phyloP scores from a whole-genome alignment of 1,139 yeast species.

The Yamadazyma conglobata region DNA sequence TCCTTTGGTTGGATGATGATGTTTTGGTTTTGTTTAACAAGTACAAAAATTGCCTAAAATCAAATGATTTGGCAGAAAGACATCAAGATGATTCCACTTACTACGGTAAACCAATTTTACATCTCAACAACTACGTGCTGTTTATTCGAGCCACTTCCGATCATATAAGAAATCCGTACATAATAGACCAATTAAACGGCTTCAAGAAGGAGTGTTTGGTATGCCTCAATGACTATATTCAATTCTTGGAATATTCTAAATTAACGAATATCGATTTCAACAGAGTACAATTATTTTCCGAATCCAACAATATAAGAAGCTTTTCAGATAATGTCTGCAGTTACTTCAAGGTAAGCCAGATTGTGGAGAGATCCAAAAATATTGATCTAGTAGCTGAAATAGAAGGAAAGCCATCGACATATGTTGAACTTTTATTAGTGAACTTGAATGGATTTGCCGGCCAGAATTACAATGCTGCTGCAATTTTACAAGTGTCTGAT shows the following conservation, averaged over 20 bases:
- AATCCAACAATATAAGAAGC: conserved; percentile 8
- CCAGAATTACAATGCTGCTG: conserved; percentile 34
- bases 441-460: conserved; percentile 22
- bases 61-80: conserved; percentile 15
- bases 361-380: conserved; percentile 31
- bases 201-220: conserved; percentile 18
- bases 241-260: conserved; percentile 16
- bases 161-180: conserved; percentile 38
- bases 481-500: conserved; percentile 26
- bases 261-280: conserved; percentile 36
- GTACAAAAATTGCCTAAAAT: conserved; percentile 19
- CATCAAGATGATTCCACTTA: conserved; percentile 15
- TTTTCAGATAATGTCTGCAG: conserved; percentile 31
- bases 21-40: conserved; percentile 32
- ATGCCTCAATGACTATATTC: conserved; percentile 20
- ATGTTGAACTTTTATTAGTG: conserved; percentile 31
- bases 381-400: conserved; percentile 21
- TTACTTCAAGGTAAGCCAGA: conserved; percentile 36
- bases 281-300: conserved; percentile 30
- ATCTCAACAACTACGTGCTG: conserved; percentile 28
- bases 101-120: conserved; percentile 31
- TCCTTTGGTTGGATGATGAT: conserved; percentile 37
- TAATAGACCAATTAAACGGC: conserved; percentile 29
- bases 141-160: conserved; percentile 24
- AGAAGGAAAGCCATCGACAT: conserved; percentile 8